Evolutionary conservation across 306 rosid genomes (phyloP).

Genomic region (Cucumis hystrix): DNA sequence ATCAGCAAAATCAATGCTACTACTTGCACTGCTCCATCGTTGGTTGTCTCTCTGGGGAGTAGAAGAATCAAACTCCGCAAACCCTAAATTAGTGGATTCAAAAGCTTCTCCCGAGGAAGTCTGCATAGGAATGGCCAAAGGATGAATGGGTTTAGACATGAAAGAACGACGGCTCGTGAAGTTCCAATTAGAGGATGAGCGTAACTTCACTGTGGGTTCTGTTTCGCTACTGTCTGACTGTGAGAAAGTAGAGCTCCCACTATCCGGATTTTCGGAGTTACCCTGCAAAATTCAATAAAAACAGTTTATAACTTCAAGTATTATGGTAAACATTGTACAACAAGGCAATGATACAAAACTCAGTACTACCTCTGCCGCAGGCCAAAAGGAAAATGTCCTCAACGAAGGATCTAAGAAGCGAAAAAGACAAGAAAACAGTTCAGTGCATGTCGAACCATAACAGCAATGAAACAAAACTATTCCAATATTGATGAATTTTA

Average conservation of each 20-base stretch:
- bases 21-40: slow-evolving; percentile 66
- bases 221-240: slow-evolving; percentile 66
- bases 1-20: slow-evolving; percentile 68
- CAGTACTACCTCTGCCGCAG: slow-evolving; percentile 74
- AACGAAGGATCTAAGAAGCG: slow-evolving; percentile 40
- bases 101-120: slow-evolving; percentile 36
- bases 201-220: slow-evolving; percentile 41
- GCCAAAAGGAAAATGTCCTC: slow-evolving; percentile 32
- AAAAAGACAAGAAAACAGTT: slow-evolving; percentile 12
- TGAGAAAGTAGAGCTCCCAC: slow-evolving; percentile 38
- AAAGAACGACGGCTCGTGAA: slow-evolving; percentile 43
- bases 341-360: slow-evolving; percentile 4
- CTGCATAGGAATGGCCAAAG: slow-evolving; percentile 40
- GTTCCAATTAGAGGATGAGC: slow-evolving; percentile 39
- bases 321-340: neutral
- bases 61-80: slow-evolving; percentile 39
- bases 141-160: slow-evolving; percentile 83
- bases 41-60: slow-evolving; percentile 46
- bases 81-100: slow-evolving; percentile 29
- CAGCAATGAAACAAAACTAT: neutral
- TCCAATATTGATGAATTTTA: neutral
- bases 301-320: neutral
- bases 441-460: slow-evolving; percentile 7
- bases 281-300: slow-evolving; percentile 43
- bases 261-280: slow-evolving; percentile 47